Base-by-base conservation (phyloP, 129 eudicot species). In the Tanacetum coccineum region DNA sequence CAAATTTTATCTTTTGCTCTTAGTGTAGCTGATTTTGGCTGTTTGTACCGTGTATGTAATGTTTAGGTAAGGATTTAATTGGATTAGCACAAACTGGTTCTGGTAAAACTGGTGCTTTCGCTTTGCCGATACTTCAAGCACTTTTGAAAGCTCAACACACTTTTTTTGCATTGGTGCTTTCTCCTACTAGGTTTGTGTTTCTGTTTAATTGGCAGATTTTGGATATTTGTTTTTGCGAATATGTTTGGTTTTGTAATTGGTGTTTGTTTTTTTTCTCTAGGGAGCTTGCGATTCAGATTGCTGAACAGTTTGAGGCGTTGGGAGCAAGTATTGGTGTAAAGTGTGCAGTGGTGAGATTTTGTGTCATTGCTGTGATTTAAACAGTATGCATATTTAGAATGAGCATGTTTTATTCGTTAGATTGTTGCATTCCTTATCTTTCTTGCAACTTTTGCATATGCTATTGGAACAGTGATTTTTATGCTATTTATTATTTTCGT, bases 31-130 rank as follows among this genome's bases (percentile, higher is more conserved):
- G 7, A 57, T 62, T 57, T 48, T 52, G 11, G 10, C 0, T 79
- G 77, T 12, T 61, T 36, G 28, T 4, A 28, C 2, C 2, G 25
- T 63, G 1, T 9, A 30, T 51, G 0, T 58, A 63, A 42, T 42
- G 53, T 78, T 25, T 70, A 79, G 96, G 98, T n/a, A 93, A 81
- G 72, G 99, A 93, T 75, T 46, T 93, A 32, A 89, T 93, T 73
- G 99, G 95, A 42, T 87, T 93, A 53, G 99, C 99, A 18, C 96
- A 93, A 66, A 89, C 99, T n/a, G 96, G 99, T 60, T 93, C 99
- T 3, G 96, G 96, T 50, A 93, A 93, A 82, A 93, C 99, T 9
- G 96, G 96, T 32, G 99, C 99, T 13, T 89, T 86, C 75, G 99
- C 99, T 10, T 70, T 89, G 70, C 99, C 96, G 2, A 89, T 93